phyloP scores from a whole-genome alignment of 148 eudicot genomes.

The Arbutus unedo region DNA sequence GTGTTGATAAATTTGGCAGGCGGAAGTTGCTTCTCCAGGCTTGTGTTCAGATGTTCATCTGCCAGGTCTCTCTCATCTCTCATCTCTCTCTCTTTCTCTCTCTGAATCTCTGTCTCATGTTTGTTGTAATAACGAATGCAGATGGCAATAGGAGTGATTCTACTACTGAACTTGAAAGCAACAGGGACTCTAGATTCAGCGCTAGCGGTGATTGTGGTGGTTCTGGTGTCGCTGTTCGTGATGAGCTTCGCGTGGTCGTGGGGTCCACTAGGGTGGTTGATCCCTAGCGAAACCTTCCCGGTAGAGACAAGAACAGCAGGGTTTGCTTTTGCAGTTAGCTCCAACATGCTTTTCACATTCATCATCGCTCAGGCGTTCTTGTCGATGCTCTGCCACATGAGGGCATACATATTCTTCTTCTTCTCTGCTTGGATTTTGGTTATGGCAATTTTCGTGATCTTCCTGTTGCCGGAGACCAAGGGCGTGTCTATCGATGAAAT shows the following conservation, averaged over 20 bases:
- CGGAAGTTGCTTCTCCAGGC: constrained; percentile 53
- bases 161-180: constrained; percentile 29
- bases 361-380: constrained; percentile 39
- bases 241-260: constrained; percentile 63
- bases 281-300: constrained; percentile 39
- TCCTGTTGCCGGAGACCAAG: constrained; percentile 47
- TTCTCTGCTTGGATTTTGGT: constrained; percentile 44
- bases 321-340: constrained; percentile 44
- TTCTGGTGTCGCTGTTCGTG: constrained; percentile 50
- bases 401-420: constrained; percentile 42
- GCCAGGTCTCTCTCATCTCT: constrained; percentile 28
- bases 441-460: constrained; percentile 40
- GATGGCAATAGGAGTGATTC: constrained; percentile 43
- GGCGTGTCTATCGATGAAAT: constrained; percentile 36
- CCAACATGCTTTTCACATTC: constrained; percentile 52
- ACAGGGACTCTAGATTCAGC: constrained; percentile 29
- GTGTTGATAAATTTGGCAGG: constrained; percentile 52
- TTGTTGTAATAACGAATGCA: constrained; percentile 12
- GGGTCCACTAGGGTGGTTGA: constrained; percentile 44
- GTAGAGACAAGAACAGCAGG: constrained; percentile 49
- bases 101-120: background rate
- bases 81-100: background rate
- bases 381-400: constrained; percentile 45
- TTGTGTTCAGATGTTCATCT: constrained; percentile 50
- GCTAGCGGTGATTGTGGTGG: constrained; percentile 42